A percentile compares a stretch with the other conserved stretches of the same genome.
Conservation (phyloP, 2,329 filamentous ascomycete genomes). For the Sporothrix phasma region DNA sequence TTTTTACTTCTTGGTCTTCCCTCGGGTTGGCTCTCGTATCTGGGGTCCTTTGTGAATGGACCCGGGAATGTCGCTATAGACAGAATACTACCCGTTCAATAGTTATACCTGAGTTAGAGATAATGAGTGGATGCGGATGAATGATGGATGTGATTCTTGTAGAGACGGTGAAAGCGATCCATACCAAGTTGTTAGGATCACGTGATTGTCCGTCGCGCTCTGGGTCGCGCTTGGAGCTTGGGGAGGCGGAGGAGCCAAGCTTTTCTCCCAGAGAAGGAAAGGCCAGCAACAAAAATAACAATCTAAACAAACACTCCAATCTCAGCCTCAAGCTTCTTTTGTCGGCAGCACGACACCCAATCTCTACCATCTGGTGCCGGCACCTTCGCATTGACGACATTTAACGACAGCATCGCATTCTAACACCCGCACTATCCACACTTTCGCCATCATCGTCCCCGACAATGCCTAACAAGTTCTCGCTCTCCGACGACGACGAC, state of each 20-base stretch:
- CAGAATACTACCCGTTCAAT: constrained; percentile 1
- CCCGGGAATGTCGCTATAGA: not conserved
- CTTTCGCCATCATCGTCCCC: not conserved
- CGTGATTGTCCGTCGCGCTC: constrained; percentile 4
- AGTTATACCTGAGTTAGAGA: not conserved
- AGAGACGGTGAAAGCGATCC: not conserved
- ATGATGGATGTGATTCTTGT: not conserved
- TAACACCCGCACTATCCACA: not conserved
- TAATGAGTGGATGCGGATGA: not conserved
- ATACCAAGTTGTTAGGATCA: not conserved
- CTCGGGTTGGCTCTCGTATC: not conserved
- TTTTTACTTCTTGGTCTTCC: not conserved
- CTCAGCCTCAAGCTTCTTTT: not conserved
- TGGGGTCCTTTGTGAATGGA: not conserved
- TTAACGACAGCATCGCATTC: not conserved
- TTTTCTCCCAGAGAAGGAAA: not conserved
- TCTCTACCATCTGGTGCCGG: not conserved
- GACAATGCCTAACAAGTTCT: constrained; percentile 19
- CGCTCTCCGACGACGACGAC: constrained; percentile 18
- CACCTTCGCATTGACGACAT: not conserved
- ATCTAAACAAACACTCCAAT: not conserved
- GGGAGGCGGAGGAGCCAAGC: constrained; percentile 1
- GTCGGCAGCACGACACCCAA: not conserved
- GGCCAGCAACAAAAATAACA: constrained; percentile 4
- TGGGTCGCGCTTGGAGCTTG: constrained; percentile 10